Conservation (phyloP, 768 basidiomycete species). For the Udeniomyces megalosporus region DNA sequence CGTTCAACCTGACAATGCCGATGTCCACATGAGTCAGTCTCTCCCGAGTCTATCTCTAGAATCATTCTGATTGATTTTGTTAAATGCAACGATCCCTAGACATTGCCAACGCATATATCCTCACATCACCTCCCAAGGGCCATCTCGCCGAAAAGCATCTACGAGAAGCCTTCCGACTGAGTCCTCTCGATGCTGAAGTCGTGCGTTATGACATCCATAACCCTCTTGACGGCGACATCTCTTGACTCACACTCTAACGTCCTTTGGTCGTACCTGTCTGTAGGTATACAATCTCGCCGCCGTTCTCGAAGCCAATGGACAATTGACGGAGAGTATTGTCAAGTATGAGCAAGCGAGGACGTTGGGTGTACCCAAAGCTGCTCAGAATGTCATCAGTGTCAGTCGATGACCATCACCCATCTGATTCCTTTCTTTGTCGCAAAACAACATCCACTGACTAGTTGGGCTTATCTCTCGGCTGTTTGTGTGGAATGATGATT, state of each 20-base stretch:
- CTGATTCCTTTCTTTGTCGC: no score
- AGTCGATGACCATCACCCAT: conserved; percentile 19
- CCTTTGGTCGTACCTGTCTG: no score
- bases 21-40: conserved; percentile 66
- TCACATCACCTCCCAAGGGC: conserved; percentile 20
- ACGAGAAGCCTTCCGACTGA: conserved; percentile 53
- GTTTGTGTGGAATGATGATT: not conserved
- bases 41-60: conserved; percentile 17
- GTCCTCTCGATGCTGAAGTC: conserved; percentile 79
- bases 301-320: conserved; percentile 77
- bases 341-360: conserved; percentile 67
- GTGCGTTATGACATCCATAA: no score
- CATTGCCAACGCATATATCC: conserved; percentile 20
- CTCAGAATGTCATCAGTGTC: conserved; percentile 63
- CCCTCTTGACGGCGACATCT: no score
- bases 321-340: conserved; percentile 60
- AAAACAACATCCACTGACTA: conserved; percentile 40
- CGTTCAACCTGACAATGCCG: conserved; percentile 65
- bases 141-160: conserved; percentile 14
- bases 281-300: conserved; percentile 67
- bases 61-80: conserved; percentile 2
- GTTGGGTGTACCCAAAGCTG: conserved; percentile 63
- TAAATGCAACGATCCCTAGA: no score
- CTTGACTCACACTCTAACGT: no score
- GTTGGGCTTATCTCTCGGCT: not conserved